Percentiles rank a stretch among this genome's conserved stretches.
These are phyloP conservation scores for Mortierella sp. DNA, from an alignment of 371 early-diverging fungal species.

Conservation along the genomic window DNA sequence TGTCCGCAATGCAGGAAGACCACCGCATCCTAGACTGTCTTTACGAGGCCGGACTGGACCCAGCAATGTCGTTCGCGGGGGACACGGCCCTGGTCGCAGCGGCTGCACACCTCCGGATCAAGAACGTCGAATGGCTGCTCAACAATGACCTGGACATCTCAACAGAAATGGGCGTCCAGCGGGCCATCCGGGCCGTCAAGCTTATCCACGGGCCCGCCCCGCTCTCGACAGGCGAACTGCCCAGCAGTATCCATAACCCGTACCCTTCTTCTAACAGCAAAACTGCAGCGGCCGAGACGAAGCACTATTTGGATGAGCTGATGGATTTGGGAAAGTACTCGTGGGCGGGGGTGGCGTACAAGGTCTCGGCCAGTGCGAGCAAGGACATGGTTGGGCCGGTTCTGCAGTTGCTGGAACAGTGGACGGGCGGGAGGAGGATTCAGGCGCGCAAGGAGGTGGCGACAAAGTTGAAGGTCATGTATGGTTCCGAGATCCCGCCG, in stretches of 20 bases:
- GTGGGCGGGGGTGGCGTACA: conserved; percentile 47
- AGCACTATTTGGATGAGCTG: conserved; percentile 27
- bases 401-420: conserved; percentile 39
- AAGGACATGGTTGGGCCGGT: conserved; percentile 48
- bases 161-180: conserved; percentile 20
- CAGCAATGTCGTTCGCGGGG: conserved; percentile 39
- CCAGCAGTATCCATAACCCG: conserved; percentile 10
- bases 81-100: conserved; percentile 47
- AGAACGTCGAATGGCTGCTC: conserved; percentile 52
- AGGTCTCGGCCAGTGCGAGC: conserved; percentile 13
- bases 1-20: conserved; percentile 59
- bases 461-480: conserved; percentile 33
- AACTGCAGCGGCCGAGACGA: background rate
- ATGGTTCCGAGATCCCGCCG: conserved; percentile 8
- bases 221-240: background rate
- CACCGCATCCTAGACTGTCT: conserved; percentile 50
- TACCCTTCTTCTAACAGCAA: background rate
- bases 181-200: conserved; percentile 40
- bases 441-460: conserved; percentile 36
- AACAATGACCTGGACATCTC: conserved; percentile 54
- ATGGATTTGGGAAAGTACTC: conserved; percentile 39
- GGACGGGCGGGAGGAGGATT: conserved; percentile 29
- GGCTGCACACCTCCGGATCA: conserved; percentile 46
- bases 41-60: conserved; percentile 48
- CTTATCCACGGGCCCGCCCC: conserved; percentile 13